Evolutionary conservation across 1,139 yeast species (phyloP), one percentile per base, ranked within the genome.

Genomic region (Yamadazyma kanchanaburiensis): DNA sequence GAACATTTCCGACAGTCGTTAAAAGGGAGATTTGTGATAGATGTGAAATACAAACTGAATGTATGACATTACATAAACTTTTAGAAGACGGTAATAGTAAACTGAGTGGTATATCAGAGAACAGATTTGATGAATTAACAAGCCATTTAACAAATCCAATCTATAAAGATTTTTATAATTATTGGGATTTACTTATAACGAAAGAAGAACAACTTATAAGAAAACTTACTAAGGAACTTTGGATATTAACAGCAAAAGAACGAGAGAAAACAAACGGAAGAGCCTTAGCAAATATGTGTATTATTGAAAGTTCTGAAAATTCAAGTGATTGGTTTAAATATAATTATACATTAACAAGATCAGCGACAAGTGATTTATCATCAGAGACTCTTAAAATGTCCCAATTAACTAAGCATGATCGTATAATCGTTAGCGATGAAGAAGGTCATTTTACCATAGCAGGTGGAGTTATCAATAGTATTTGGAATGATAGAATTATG

Each of bases 371-470:
- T 0, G 15, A 32, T 0, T 33, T 37, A 6, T 17, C 22, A 5
- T 35, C 43, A 2, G 35, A 57, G 1, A 27, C 45, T 3, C 41
- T 70, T 37, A 55, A 58, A 37, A 44, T 49, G 2, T 56, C 77
- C 0, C 83, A 77, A 37, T 46, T 82, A 2, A 30, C 61, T 0
- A 64, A 61, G 24, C 59, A 64, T 41, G 91, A 82, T 48, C 55
- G 74, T 22, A 72, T 89, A 2, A 67, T 83, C 14, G 62, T 88
- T 1, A 86, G 96, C 46, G 95, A 86, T 51, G 94, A 85, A 45
- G 43, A 55, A 0, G 95, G 95, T 1, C 88, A 82, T 51, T 80
- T 80, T 53, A 84, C 87, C 0, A 49, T 88, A 17, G 77, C 88
- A 2, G 67, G 67, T 34, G 96, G 95, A 0, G 56, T 54, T 28